Base-by-base conservation (phyloP, 768 basidiomycete species). In the Sporobolomyces pararoseus region DNA sequence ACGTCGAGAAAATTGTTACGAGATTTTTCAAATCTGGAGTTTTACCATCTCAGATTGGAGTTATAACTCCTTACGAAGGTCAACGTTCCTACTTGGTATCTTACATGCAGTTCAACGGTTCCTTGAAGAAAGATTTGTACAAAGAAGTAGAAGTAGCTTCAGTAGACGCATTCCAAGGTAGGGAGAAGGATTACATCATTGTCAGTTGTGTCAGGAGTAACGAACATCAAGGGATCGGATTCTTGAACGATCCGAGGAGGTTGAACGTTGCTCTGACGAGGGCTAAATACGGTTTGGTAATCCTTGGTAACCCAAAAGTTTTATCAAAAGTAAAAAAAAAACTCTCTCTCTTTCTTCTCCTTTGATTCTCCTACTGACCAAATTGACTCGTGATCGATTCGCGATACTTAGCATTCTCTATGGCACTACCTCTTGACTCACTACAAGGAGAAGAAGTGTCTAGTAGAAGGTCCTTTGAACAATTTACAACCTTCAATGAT, bases 11-110 rank as follows among this genome's bases (percentile, higher is more conserved):
- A 85, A 99, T 99, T 74, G 95, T 98, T 49, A 99, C 96, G 65
- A 96, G 97, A 79, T 98, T 98, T 83, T 99, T 99, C 90, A 96
- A 96, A 80, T 91, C 95, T 0, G 96, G 96, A 44, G 96, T 99
- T 34, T 84, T 95, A 44, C 95, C 96, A 16, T 84, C 83, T 64
- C 95, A 99, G 78, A 99, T 99, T 76, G 96, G 96, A 71, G 91
- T 99, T 71, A 92, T 99, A 77, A 99, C 96, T 3, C 96, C 96
- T 1, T 99, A 99, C 80, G 96, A 99, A 79, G 96, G 96, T 31
- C 96, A 99, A 77, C 87, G 96, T 23, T 96, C 94, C 1, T 98
- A 96, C 79, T 89, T 99, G 78, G 94, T 95, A 79, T 95, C 91
- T 80, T 99, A 95, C 80, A 98, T 99, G 96, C 96, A 99, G 82